Evolutionary conservation across 1,284 basidiomycete species (phyloP), one percentile per base, ranked within the genome.

Genomic region (Trametes sp.): DNA sequence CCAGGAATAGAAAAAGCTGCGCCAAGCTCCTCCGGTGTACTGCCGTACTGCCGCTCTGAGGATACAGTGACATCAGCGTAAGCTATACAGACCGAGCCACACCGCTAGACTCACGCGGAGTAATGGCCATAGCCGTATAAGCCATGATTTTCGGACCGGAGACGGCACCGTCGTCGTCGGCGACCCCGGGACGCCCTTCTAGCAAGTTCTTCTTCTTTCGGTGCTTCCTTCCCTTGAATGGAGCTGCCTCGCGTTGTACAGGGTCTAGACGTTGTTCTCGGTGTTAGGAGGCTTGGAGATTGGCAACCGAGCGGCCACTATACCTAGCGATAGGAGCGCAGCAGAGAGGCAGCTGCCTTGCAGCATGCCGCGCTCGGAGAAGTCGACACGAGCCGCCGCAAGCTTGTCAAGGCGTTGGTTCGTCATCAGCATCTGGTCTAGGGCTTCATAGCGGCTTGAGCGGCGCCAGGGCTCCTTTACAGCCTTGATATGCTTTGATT

Each of bases 401-500:
- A 72, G 57, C 60, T 72, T 69, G 44, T 65, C 61, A 2, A 73
- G 62, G 0, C 68, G 42, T n/a, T 69, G 62, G 33, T 72, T 73
- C 4, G 64, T 72, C 1, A 62, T 41, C 1, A 74, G 57, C 58
- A 74, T 73, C 45, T 73, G 72, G 0, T 58, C 62, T 4, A 73
- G 66, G 0, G 69, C 58, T 4, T 72, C 55, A 24, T 63, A 59
- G 4, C 58, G 53, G 28, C 59, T 74, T 0, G 69, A 72, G 0
- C 63, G 60, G 0, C 69, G 62, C 69, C 70, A 74, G 0, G 71
- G 72, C n/a, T 68, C 58, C 51, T 73, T 73, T 28, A 72, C 69
- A 1, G 71, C 71, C 2, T 57, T 62, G 38, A 72, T 73, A 38
- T 73, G 72, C 38, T 69, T 69, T 0, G 65, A 55, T 51, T 73